Evolutionary conservation across 192 early-diverging fungal species (phyloP), one percentile per base, ranked within the genome.

Genomic region (Rhizoclosmatium globosum): DNA sequence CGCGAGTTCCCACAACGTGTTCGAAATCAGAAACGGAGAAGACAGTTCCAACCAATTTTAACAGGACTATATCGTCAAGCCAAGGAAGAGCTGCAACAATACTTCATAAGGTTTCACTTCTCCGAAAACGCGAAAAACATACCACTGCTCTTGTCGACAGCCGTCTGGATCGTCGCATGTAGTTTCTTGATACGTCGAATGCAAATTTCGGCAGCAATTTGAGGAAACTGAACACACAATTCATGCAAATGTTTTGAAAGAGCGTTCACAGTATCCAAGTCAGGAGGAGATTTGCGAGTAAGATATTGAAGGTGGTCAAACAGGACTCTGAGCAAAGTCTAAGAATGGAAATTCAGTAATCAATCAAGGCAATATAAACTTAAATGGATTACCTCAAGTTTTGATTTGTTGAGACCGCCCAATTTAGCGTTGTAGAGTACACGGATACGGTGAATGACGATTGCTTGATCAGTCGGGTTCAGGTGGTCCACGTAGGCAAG

Each of bases 21-120:
- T 91, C 89, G 48, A 93, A 91, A 90, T 99, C 98, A 0, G 97
- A 96, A n/a, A 94, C 91, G 2, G 98, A 96, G 82, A 95, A 98
- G 7, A 98, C 84, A 45, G 91, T 88, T 0, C 87, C 90, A 61
- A 97, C 80, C 42, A 93, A 71, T 43, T 92, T 89, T 65, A 97
- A 82, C 57, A 90, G 81, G 39, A 91, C 85, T 44, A 97, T 59
- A 45, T 84, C 82, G 21, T 74, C 72, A 45, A 74, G 59, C 72
- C 72, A 74, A 17, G 72, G 72, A 39, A 74, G 59, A 11, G 72
- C 72, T 74, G 57, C 23, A 46, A 42, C 45, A 68, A 46, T 21
- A 67, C 48, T 39, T 45, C 71, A 31, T 31, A 0, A 31, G 31
- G 31, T 0, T 31, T 76, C 23, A 53, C 6, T 53, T 53, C 50